Percentiles rank a stretch among this genome's conserved stretches.
These are phyloP conservation scores for Fusarium sublunatum DNA, from an alignment of 2,329 filamentous ascomycete genomes.

Conservation along the genomic window DNA sequence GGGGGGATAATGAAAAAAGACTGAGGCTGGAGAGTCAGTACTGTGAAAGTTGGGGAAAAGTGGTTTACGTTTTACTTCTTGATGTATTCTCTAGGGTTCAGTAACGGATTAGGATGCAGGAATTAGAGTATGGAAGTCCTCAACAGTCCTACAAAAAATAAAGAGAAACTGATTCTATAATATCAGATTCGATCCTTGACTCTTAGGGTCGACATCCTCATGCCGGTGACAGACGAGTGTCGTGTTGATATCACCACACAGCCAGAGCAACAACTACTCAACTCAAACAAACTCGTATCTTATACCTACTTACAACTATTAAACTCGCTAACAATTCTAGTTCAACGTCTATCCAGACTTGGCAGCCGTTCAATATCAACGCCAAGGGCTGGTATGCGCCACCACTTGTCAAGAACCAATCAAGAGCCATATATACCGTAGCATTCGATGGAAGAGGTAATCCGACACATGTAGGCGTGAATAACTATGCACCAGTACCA, in stretches of 20 bases:
- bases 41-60: constrained; percentile 5
- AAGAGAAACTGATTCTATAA: constrained; percentile 1
- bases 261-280: neutral
- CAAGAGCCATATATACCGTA: neutral
- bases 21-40: neutral
- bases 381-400: constrained; percentile 4
- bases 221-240: neutral
- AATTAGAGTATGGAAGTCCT: neutral
- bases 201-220: neutral
- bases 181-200: neutral
- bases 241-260: neutral
- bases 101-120: neutral
- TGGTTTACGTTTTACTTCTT: constrained; percentile 20
- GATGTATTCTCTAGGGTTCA: constrained; percentile 16
- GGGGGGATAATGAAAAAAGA: neutral
- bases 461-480: constrained; percentile 14
- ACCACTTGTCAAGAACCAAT: constrained; percentile 16
- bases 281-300: neutral
- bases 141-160: neutral
- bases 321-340: neutral
- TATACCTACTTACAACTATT: neutral
- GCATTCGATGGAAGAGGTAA: constrained; percentile 32
- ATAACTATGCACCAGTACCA: neutral
- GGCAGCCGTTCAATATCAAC: constrained; percentile 2
- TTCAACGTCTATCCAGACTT: neutral